Evolutionary conservation across 1,284 basidiomycete genomes (phyloP).

Genomic region (Ceratobasidium papillatum): DNA sequence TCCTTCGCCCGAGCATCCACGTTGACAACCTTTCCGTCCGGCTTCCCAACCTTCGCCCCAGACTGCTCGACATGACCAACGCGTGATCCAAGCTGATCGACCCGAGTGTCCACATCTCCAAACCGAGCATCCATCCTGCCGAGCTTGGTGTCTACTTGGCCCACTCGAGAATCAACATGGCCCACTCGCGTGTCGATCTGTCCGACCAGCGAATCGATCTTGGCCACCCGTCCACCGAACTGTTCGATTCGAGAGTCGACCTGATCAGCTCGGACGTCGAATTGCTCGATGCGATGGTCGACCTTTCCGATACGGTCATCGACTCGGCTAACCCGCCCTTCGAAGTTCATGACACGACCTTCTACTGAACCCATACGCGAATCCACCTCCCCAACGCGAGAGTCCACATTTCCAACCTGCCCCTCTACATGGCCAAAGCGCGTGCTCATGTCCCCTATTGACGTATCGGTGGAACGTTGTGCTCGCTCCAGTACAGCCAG

Average conservation of each 20-base stretch:
- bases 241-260: slow-evolving; percentile 22
- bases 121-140: slow-evolving; percentile 18
- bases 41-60: neutral
- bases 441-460: slow-evolving; percentile 57
- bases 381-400: slow-evolving; percentile 19
- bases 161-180: slow-evolving; percentile 22
- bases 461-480: slow-evolving; percentile 20
- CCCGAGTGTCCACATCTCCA: slow-evolving; percentile 3
- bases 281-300: slow-evolving; percentile 21
- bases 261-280: slow-evolving; percentile 10
- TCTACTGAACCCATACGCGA: slow-evolving; percentile 8
- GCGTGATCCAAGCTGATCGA: slow-evolving; percentile 28
- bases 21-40: slow-evolving; percentile 18
- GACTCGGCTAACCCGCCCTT: neutral
- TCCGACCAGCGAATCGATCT: slow-evolving; percentile 9
- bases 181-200: slow-evolving; percentile 14
- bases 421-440: slow-evolving; percentile 46
- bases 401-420: neutral
- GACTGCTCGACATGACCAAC: slow-evolving; percentile 24
- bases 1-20: slow-evolving; percentile 15
- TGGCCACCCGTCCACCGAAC: slow-evolving; percentile 13
- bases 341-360: slow-evolving; percentile 1
- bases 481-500: slow-evolving; percentile 56
- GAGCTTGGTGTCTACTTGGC: slow-evolving; percentile 18
- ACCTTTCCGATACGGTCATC: slow-evolving; percentile 17